Conservation (phyloP, 2,329 filamentous ascomycete genomes). For the Fusarium odoratissimum region DNA sequence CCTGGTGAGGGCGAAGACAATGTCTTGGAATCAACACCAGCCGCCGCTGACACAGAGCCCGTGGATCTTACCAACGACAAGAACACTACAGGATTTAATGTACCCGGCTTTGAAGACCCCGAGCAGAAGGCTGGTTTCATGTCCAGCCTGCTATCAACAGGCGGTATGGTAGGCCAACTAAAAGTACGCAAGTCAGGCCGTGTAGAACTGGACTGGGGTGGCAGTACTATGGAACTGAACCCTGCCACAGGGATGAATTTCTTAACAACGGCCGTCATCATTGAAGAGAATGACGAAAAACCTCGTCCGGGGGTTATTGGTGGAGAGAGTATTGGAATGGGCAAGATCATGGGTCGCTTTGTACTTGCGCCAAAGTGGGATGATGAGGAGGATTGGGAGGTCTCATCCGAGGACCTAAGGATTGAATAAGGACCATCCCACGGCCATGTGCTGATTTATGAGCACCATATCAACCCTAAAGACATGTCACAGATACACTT, state of each 20-base stretch:
- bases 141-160: constrained; percentile 57
- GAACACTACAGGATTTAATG: constrained; percentile 30
- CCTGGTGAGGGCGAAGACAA: constrained; percentile 54
- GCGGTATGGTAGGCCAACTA: constrained; percentile 70
- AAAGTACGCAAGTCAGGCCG: constrained; percentile 71
- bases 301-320: constrained; percentile 54
- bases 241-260: constrained; percentile 66
- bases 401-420: constrained; percentile 51
- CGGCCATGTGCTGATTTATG: background rate
- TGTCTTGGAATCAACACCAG: constrained; percentile 50
- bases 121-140: constrained; percentile 51
- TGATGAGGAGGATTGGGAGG: constrained; percentile 68
- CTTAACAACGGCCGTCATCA: constrained; percentile 68
- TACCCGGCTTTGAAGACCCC: constrained; percentile 47
- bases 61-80: constrained; percentile 59
- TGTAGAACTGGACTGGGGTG: constrained; percentile 72
- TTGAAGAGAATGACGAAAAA: constrained; percentile 68
- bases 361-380: constrained; percentile 68
- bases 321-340: constrained; percentile 70
- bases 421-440: constrained; percentile 18
- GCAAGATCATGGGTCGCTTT: constrained; percentile 71
- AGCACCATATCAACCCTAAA: background rate
- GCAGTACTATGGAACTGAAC: constrained; percentile 63
- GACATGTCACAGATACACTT: background rate
- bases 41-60: constrained; percentile 37